Percentiles rank a stretch among this genome's conserved stretches.
phyloP scores from a whole-genome alignment of 139 green algal species.

The Micractinium sp. region DNA sequence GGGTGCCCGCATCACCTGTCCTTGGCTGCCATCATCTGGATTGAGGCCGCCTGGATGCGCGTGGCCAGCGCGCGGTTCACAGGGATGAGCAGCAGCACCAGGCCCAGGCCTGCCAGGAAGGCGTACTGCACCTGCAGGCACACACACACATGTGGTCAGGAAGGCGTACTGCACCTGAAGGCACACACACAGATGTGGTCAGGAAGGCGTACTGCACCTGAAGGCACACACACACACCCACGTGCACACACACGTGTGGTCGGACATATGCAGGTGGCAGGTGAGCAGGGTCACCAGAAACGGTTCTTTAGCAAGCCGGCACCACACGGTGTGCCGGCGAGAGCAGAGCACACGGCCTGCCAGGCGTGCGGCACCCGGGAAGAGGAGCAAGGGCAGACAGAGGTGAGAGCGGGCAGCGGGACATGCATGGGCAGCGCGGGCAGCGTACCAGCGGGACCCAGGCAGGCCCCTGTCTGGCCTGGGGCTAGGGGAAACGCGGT shows the following conservation, averaged over 20 bases:
- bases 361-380: not conserved
- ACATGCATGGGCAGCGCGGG: not conserved
- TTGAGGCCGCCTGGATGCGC: constrained; percentile 67
- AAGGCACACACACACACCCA: not conserved
- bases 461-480: no score
- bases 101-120: constrained; percentile 79
- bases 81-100: constrained; percentile 84
- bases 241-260: no score
- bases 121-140: constrained; percentile 75
- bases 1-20: constrained; percentile 52
- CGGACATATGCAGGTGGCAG: no score
- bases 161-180: constrained; percentile 64
- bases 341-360: not conserved
- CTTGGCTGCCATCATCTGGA: constrained; percentile 81
- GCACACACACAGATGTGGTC: not conserved
- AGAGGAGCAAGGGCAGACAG: not conserved
- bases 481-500: not conserved
- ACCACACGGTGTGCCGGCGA: no score
- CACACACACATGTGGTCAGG: no score
- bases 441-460: not conserved
- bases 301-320: no score
- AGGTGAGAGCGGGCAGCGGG: not conserved
- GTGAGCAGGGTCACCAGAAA: no score
- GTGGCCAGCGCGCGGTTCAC: constrained; percentile 79
- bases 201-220: no score